Percentiles rank a stretch among this genome's conserved stretches.
These are phyloP conservation scores for Cladosporium sp. DNA, from an alignment of 2,329 filamentous ascomycete species.

Conservation along the genomic window DNA sequence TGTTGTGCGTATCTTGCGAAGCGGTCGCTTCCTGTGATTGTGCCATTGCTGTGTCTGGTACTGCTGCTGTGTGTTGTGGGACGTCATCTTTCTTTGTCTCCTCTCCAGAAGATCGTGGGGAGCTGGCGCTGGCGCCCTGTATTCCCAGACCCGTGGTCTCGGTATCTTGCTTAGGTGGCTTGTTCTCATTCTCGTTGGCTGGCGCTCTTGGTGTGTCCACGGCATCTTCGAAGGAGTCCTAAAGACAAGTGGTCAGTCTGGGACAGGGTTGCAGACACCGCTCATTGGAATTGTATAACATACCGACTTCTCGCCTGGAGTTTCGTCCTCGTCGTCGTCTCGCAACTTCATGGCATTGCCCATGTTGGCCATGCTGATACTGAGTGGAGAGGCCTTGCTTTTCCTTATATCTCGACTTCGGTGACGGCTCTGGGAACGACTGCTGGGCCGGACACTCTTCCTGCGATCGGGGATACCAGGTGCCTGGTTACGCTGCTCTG, in stretches of 20 bases:
- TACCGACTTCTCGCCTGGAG: constrained; percentile 21
- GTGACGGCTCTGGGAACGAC: constrained; percentile 18
- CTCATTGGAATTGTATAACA: background rate
- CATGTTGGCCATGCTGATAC: constrained; percentile 30
- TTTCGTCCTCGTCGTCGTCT: constrained; percentile 30
- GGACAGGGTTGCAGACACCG: background rate
- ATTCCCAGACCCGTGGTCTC: constrained; percentile 25
- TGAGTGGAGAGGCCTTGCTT: constrained; percentile 24
- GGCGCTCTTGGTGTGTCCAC: constrained; percentile 55
- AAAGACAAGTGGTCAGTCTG: constrained; percentile 22
- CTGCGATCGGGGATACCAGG: constrained; percentile 35
- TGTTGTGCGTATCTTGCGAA: background rate
- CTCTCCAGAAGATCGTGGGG: constrained; percentile 33
- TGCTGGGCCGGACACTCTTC: constrained; percentile 27
- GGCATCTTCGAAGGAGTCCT: constrained; percentile 82
- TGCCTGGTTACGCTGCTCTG: constrained; percentile 29
- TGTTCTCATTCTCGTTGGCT: constrained; percentile 26
- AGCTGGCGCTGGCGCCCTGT: constrained; percentile 41
- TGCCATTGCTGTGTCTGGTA: constrained; percentile 12
- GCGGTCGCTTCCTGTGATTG: background rate
- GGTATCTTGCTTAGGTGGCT: constrained; percentile 31
- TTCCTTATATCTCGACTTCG: constrained; percentile 10
- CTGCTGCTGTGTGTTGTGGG: background rate
- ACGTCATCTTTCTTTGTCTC: constrained; percentile 17
- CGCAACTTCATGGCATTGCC: constrained; percentile 32